Evolutionary conservation across 1,284 basidiomycete species (phyloP), one percentile per base, ranked within the genome.

Genomic region (Ustilago nuda): DNA sequence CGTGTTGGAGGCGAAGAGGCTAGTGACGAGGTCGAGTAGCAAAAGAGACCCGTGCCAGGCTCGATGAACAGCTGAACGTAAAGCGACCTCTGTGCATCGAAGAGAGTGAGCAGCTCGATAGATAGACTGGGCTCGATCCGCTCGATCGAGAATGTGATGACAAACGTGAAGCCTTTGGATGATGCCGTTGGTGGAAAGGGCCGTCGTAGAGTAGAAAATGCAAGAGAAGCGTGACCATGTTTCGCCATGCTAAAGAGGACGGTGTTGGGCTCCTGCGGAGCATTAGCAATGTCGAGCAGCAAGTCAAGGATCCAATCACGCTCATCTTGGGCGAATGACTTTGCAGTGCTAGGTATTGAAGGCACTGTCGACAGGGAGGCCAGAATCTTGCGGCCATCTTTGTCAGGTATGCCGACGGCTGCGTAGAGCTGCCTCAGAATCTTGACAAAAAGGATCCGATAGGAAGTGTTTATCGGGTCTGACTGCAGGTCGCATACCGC

Each of bases 121-220:
- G 69, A 66, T 3, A 72, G 48, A 41, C 60, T 69, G 8, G 64
- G 76, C 60, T 80, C 72, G 19, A 74, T 72, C n/a, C 73, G 62
- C 35, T 82, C 79, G 43, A 82, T 75, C 4, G 57, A 58, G 51
- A 82, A 63, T 2, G 74, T 61, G 37, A 68, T 67, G 33, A 70
- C 67, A n/a, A 83, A 74, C 11, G 79, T 74, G 37, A 75, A 82
- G 19, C 83, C 82, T 12, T 54, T 59, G 1, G 79, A 76, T 2
- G 56, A 27, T 0, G 74, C 1, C 0, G 53, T 19, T 9, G 79
- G 77, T 3, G 83, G 83, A 56, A 84, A 84, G 4, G 80, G 79
- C 2, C 78, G 68, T 7, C 64, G 63, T 12, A 84, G 58, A 35
- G 70, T 64, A 9, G 78, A 73, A 32, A 82, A 72, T 19, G 78